Evolutionary conservation across 1,284 basidiomycete species (phyloP).

Genomic region (Leccinum pachyderme): DNA sequence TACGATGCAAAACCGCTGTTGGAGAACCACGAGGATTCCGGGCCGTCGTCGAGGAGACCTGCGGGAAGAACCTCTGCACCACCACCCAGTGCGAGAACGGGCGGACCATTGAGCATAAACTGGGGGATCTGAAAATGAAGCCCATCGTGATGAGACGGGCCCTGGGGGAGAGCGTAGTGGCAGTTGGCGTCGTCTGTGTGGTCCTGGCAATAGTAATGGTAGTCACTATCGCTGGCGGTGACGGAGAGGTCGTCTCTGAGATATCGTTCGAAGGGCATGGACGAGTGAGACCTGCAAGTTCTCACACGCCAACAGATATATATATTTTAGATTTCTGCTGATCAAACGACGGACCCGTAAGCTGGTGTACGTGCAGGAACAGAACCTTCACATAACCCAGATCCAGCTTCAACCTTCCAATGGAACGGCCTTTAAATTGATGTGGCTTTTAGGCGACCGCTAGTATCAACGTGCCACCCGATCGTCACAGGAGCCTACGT

Average conservation of each 20-base stretch:
- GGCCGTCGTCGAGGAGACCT: slow-evolving; percentile 37
- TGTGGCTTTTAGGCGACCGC: slow-evolving; percentile 26
- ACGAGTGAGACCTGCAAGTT: neutral
- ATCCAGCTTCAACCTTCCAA: slow-evolving; percentile 14
- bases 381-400: slow-evolving; percentile 6
- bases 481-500: slow-evolving; percentile 30
- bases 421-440: slow-evolving; percentile 14
- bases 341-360: slow-evolving; percentile 10
- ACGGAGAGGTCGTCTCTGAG: slow-evolving; percentile 22
- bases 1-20: slow-evolving; percentile 44
- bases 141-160: too few relatives aligned
- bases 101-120: slow-evolving; percentile 55
- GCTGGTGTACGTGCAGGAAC: neutral
- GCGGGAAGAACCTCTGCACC: slow-evolving; percentile 65
- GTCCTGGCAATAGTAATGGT: slow-evolving; percentile 19
- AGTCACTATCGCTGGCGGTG: slow-evolving; percentile 3
- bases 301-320: neutral
- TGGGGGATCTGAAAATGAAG: slow-evolving; percentile 63
- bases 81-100: slow-evolving; percentile 64
- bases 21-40: slow-evolving; percentile 47
- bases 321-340: slow-evolving; percentile 8
- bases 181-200: slow-evolving; percentile 12
- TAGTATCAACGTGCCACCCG: slow-evolving; percentile 18
- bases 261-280: slow-evolving; percentile 43
- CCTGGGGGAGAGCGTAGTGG: slow-evolving; percentile 4